phyloP scores from a whole-genome alignment of 306 rosid species.

The Mucuna pruriens region DNA sequence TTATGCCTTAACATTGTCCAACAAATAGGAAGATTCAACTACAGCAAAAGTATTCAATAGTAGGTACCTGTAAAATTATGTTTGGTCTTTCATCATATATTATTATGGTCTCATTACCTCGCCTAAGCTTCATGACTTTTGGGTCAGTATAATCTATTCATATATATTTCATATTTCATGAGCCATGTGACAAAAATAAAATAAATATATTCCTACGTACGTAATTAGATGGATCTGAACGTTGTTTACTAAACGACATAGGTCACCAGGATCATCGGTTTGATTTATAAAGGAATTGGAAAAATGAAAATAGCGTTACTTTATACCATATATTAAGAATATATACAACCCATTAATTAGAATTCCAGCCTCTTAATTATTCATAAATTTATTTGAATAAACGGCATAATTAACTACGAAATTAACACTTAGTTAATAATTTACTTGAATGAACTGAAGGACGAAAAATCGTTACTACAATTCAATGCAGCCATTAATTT shows the following conservation, averaged over 20 bases:
- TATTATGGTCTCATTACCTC: background rate
- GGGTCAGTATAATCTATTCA: background rate
- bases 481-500: no score
- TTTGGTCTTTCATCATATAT: slow-evolving; percentile 1
- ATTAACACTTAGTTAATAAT: no score
- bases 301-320: background rate
- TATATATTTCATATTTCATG: no score
- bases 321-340: no score
- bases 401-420: no score
- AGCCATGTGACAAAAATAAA: background rate
- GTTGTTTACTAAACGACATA: background rate
- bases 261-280: background rate
- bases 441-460: no score
- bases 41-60: background rate
- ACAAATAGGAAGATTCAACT: slow-evolving; percentile 14
- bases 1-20: background rate
- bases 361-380: no score
- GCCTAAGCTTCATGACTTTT: background rate
- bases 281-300: background rate
- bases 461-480: no score
- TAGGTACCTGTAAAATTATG: slow-evolving; percentile 5
- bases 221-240: background rate
- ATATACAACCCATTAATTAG: no score
- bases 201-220: background rate
- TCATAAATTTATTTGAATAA: no score